phyloP scores from a whole-genome alignment of 2,329 filamentous ascomycete species.

The Epichloe glyceriae region DNA sequence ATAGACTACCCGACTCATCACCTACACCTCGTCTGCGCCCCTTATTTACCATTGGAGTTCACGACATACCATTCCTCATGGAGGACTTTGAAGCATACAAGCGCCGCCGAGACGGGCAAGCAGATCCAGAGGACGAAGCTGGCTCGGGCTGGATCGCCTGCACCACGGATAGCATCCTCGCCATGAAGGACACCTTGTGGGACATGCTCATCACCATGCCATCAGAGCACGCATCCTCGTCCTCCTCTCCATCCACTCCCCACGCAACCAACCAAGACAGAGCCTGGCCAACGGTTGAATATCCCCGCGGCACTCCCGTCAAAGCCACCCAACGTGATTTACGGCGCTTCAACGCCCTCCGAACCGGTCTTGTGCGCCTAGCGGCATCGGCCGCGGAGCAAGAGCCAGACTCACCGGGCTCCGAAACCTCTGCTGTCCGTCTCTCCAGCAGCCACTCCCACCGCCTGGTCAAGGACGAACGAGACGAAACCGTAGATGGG shows the following conservation, averaged over 20 bases:
- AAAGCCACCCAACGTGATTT: slow-evolving; percentile 87
- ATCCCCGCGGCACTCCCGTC: slow-evolving; percentile 48
- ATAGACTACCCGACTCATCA: slow-evolving; percentile 51
- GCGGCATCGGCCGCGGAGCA: slow-evolving; percentile 13
- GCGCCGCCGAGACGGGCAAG: slow-evolving; percentile 22
- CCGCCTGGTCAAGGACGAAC: slow-evolving; percentile 21
- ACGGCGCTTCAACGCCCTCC: slow-evolving; percentile 61
- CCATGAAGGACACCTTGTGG: slow-evolving; percentile 74
- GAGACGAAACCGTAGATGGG: slow-evolving; percentile 37
- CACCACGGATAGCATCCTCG: slow-evolving; percentile 87
- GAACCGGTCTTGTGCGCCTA: slow-evolving; percentile 45
- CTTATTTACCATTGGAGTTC: slow-evolving; percentile 86
- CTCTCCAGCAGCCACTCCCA: slow-evolving; percentile 15
- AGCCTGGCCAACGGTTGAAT: slow-evolving; percentile 66
- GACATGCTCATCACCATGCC: slow-evolving; percentile 82
- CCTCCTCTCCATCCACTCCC: not conserved
- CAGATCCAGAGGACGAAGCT: slow-evolving; percentile 30
- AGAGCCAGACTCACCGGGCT: slow-evolving; percentile 16
- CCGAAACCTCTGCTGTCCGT: slow-evolving; percentile 14
- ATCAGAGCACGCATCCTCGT: slow-evolving; percentile 33
- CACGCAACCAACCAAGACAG: slow-evolving; percentile 37
- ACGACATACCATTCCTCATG: slow-evolving; percentile 74
- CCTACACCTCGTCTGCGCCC: slow-evolving; percentile 57
- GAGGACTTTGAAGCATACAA: slow-evolving; percentile 41
- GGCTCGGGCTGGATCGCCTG: slow-evolving; percentile 78